Evolutionary conservation across 441 rosid species (phyloP).

Genomic region (Bruguiera hainesii): DNA sequence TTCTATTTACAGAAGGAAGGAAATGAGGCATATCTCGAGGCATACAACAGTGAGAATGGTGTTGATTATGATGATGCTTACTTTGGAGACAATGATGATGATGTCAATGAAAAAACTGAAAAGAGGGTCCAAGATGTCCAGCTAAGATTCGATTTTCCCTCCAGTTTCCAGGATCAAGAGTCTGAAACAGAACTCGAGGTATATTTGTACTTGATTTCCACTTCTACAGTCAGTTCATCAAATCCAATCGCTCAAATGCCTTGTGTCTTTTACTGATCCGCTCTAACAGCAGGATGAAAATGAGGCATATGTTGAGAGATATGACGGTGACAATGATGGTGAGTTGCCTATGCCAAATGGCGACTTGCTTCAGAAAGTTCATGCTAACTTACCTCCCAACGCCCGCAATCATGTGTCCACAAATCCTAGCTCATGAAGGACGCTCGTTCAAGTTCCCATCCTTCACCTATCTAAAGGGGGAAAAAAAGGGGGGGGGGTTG

Average conservation of each 20-base stretch:
- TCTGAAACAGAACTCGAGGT: constrained; percentile 35
- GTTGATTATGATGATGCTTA: constrained; percentile 30
- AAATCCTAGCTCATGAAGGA: constrained; percentile 13
- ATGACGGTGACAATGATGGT: constrained; percentile 15
- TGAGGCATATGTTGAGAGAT: constrained; percentile 18
- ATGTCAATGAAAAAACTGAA: neutral
- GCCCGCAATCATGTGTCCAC: neutral
- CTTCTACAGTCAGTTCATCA: neutral
- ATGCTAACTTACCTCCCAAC: neutral
- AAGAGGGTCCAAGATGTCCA: constrained; percentile 3
- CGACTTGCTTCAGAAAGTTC: neutral
- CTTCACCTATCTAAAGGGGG: neutral
- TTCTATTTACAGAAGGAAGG: constrained; percentile 47
- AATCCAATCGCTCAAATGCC: neutral
- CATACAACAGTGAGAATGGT: constrained; percentile 33
- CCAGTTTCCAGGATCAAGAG: constrained; percentile 17
- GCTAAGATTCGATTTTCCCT: neutral
- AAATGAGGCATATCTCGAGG: constrained; percentile 49
- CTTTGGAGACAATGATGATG: constrained; percentile 1
- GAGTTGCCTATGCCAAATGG: neutral
- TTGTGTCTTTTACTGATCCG: neutral
- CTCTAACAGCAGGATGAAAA: constrained; percentile 24
- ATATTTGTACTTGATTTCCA: neutral
- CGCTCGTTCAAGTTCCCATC: neutral
- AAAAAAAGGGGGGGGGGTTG: neutral